Evolutionary conservation across 768 basidiomycete genomes (phyloP).

Genomic region (Agrocybe praecox): DNA sequence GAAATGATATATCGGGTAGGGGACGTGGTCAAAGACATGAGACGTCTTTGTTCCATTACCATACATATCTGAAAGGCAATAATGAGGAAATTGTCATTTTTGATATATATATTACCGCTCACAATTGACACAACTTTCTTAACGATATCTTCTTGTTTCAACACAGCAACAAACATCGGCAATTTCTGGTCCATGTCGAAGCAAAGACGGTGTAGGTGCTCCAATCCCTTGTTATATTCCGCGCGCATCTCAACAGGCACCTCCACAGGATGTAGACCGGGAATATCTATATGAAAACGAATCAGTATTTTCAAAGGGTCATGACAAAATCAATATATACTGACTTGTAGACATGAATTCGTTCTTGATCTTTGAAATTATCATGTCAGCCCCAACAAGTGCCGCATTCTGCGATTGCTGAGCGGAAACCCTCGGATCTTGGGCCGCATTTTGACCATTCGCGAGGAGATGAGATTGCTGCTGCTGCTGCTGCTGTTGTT

Average conservation of each 20-base stretch:
- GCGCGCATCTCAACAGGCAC: conserved; percentile 55
- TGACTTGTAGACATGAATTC: conserved; percentile 30
- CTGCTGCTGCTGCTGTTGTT: conserved; percentile 12
- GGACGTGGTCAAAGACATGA: conserved; percentile 34
- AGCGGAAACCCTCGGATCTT: conserved; percentile 4
- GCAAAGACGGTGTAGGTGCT: conserved; percentile 46
- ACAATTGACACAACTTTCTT: conserved; percentile 59
- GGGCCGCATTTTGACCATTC: neutral
- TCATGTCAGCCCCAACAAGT: neutral
- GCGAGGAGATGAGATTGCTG: conserved; percentile 17
- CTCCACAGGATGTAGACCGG: conserved; percentile 33
- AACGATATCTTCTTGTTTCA: conserved; percentile 50
- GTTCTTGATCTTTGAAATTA: conserved; percentile 33
- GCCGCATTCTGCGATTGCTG: conserved; percentile 3
- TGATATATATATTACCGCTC: conserved; percentile 23
- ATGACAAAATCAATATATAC: conserved; percentile 1
- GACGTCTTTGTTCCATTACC: conserved; percentile 44
- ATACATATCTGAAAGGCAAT: conserved; percentile 36
- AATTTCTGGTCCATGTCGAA: conserved; percentile 55
- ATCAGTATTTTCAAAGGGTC: neutral
- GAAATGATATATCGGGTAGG: conserved; percentile 45
- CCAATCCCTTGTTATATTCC: conserved; percentile 54
- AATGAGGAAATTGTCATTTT: conserved; percentile 7
- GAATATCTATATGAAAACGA: conserved; percentile 30
- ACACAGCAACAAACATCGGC: conserved; percentile 43